These are phyloP conservation scores for Penicillium ochrochloron DNA, from an alignment of 495 filamentous ascomycete species.

Conservation along the genomic window DNA sequence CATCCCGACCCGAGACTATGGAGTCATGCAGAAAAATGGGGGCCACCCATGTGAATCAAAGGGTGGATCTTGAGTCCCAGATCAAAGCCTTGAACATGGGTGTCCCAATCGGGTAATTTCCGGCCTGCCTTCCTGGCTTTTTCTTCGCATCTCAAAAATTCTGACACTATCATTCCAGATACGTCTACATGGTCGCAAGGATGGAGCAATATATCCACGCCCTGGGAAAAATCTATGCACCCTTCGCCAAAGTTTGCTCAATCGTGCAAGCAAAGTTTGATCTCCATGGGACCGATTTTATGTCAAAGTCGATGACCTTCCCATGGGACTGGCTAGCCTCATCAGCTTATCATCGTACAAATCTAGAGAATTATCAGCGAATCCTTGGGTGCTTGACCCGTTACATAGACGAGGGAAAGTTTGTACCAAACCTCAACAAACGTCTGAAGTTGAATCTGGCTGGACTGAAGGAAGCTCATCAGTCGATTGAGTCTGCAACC, in stretches of 20 bases:
- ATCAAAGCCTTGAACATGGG: conserved; percentile 31
- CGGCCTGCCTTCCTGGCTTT: neutral
- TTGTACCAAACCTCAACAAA: neutral
- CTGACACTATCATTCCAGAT: conserved; percentile 18
- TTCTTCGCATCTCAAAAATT: neutral
- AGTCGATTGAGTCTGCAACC: conserved; percentile 6
- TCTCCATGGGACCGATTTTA: conserved; percentile 43
- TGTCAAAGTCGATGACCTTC: conserved; percentile 44
- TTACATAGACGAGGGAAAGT: conserved; percentile 3
- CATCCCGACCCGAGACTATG: conserved; percentile 33
- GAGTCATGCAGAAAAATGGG: conserved; percentile 35
- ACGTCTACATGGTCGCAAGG: conserved; percentile 38
- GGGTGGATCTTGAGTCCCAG: conserved; percentile 34
- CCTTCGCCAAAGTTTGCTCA: conserved; percentile 41
- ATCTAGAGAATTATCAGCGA: conserved; percentile 5
- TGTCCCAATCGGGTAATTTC: conserved; percentile 31
- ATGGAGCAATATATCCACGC: conserved; percentile 26
- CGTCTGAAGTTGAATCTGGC: conserved; percentile 9
- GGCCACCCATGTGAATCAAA: conserved; percentile 42
- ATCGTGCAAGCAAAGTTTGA: conserved; percentile 38
- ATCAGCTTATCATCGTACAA: conserved; percentile 20
- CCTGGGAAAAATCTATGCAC: conserved; percentile 28
- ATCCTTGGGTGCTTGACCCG: conserved; percentile 5
- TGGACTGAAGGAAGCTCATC: conserved; percentile 11
- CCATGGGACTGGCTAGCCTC: conserved; percentile 38